Percentiles rank a stretch among this genome's conserved stretches.
These are phyloP conservation scores for Plectranthus barbatus DNA, from an alignment of 257 asterid species.

Conservation along the genomic window DNA sequence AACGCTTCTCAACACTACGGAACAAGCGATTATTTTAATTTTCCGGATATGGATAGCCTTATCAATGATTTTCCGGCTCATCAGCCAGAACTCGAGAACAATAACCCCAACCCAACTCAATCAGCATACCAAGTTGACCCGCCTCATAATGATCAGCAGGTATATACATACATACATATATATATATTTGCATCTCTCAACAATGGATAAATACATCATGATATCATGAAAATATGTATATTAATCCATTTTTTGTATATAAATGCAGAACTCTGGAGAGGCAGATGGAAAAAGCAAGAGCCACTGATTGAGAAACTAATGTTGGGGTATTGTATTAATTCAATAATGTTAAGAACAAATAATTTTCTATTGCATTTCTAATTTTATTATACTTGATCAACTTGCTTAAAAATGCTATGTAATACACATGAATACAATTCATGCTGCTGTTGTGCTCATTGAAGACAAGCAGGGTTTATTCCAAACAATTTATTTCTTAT, in stretches of 20 bases:
- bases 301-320: neutral
- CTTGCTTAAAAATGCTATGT: too few relatives aligned
- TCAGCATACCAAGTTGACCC: neutral
- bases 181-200: neutral
- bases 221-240: too few relatives aligned
- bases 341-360: too few relatives aligned
- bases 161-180: neutral
- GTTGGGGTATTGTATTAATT: too few relatives aligned
- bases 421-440: too few relatives aligned
- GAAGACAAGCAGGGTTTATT: too few relatives aligned
- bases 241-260: neutral
- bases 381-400: too few relatives aligned
- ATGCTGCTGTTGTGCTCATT: too few relatives aligned
- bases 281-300: neutral
- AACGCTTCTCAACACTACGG: too few relatives aligned
- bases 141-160: conserved; percentile 15
- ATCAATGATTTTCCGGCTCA: conserved; percentile 3
- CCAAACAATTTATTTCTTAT: too few relatives aligned
- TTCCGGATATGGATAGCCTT: conserved; percentile 18
- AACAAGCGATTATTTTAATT: conserved; percentile 12
- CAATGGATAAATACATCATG: neutral
- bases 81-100: conserved; percentile 4
- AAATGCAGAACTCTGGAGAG: neutral
- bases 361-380: too few relatives aligned
- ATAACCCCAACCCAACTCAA: neutral